phyloP scores from a whole-genome alignment of 768 basidiomycete genomes.

The Leccinum rimulosum region DNA sequence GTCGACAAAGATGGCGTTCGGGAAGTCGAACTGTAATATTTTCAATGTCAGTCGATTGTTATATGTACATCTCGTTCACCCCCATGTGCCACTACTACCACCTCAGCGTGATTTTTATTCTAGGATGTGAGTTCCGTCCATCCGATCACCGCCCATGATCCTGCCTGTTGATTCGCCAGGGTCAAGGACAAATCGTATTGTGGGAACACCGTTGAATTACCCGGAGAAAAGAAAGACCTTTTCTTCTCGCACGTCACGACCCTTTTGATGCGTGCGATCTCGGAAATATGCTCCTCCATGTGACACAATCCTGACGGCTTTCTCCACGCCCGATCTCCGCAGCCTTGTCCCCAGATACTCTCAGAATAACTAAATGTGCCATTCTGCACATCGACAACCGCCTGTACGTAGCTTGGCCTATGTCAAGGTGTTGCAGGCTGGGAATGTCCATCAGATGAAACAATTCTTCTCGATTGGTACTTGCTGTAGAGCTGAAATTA shows the following conservation, averaged over 20 bases:
- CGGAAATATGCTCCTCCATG: conserved; percentile 11
- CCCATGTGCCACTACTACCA: background rate
- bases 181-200: background rate
- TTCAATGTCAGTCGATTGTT: background rate
- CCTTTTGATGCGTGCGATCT: conserved; percentile 35
- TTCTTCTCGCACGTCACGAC: conserved; percentile 48
- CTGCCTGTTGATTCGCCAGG: conserved; percentile 40
- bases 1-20: conserved; percentile 90
- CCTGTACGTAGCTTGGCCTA: conserved; percentile 47
- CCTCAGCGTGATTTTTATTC: conserved; percentile 11
- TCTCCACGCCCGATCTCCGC: conserved; percentile 48
- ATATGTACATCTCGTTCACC: conserved; percentile 4
- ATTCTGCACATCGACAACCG: conserved; percentile 35
- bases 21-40: conserved; percentile 64
- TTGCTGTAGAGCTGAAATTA: conserved; percentile 40
- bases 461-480: conserved; percentile 10
- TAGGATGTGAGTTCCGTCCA: conserved; percentile 27
- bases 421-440: conserved; percentile 40
- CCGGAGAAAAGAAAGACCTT: background rate
- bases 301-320: conserved; percentile 22
- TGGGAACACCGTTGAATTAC: background rate
- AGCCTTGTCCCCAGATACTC: conserved; percentile 60
- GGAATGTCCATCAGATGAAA: conserved; percentile 37
- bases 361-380: conserved; percentile 39
- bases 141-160: conserved; percentile 53